Evolutionary conservation across 83 land plant genomes (phyloP), one percentile per base, ranked within the genome.

Genomic region (Picea abies): DNA sequence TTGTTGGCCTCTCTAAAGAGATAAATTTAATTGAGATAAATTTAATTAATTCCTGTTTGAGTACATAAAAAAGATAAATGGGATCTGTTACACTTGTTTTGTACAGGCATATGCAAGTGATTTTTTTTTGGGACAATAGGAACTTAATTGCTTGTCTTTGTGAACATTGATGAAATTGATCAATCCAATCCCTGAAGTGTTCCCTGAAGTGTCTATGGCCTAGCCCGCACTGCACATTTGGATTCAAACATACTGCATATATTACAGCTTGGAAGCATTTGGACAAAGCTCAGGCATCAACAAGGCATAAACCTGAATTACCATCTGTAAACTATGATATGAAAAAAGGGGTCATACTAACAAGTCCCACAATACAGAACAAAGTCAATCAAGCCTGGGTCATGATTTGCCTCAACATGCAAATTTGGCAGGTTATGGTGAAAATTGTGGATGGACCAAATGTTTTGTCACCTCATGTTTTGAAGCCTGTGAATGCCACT

Each of bases 121-220:
- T 0, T 32, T 32, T 32, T 32, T 29, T 32, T 32, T 32, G 35
- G 35, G 35, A 1, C 35, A 32, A 32, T 32, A 32, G 35, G 35
- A 32, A 32, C 35, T 32, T 32, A 32, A 32, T 32, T 32, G 35
- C 35, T 32, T 32, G 35, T 32, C 35, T 32, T 32, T 32, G 35
- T 32, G 35, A 32, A 32, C 35, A 32, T 32, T 32, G 35, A 32
- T 32, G 35, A 32, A 0, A 32, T 32, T 66, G 89, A 69, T 66
- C 85, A 17, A 86, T 86, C 77, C 86, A 88, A 88, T 88, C 90
- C 29, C 82, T 70, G 15, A 88, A 86, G 79, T 88, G 90, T 79
- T 88, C 90, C 29, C 82, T 70, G 15, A 88, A 86, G 79, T 88
- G 90, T 79, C 76, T 86, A 39, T 88, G 90, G 90, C 90, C 90